These are phyloP conservation scores for Umbilicus rupestris DNA, from an alignment of 164 flowering plant genomes.

Conservation along the genomic window DNA sequence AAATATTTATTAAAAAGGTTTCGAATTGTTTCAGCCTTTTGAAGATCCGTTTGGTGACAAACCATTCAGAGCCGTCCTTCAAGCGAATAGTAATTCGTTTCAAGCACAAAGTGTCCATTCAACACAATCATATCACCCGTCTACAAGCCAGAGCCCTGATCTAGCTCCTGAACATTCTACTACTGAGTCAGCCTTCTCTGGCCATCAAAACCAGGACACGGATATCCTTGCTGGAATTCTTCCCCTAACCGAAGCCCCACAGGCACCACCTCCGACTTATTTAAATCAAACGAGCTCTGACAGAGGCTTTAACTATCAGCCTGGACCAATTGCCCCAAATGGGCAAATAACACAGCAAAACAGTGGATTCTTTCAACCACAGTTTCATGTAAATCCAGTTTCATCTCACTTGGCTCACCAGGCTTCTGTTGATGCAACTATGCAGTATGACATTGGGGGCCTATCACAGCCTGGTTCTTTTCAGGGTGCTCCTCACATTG, in stretches of 20 bases:
- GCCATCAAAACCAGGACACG: slow-evolving; percentile 31
- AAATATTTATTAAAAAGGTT: background rate
- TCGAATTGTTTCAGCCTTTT: slow-evolving; percentile 40
- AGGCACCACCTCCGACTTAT: slow-evolving; percentile 27
- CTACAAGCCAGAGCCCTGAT: slow-evolving; percentile 20
- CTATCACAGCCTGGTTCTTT: slow-evolving; percentile 17
- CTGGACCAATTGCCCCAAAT: background rate
- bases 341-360: background rate
- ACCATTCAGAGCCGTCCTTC: slow-evolving; percentile 72
- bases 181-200: slow-evolving; percentile 23
- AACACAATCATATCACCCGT: slow-evolving; percentile 29
- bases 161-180: slow-evolving; percentile 15
- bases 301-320: background rate
- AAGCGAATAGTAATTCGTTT: slow-evolving; percentile 21
- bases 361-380: slow-evolving; percentile 21
- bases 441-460: slow-evolving; percentile 17
- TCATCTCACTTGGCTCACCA: slow-evolving; percentile 15
- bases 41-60: slow-evolving; percentile 93
- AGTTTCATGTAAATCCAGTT: slow-evolving; percentile 14
- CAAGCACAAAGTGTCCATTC: slow-evolving; percentile 23
- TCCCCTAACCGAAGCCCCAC: slow-evolving; percentile 43
- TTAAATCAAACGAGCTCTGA: slow-evolving; percentile 16
- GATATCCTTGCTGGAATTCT: slow-evolving; percentile 79
- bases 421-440: slow-evolving; percentile 16
- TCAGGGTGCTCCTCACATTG: background rate